Conservation (phyloP, 2,329 filamentous ascomycete genomes). For the Dactylellina haptotyla region DNA sequence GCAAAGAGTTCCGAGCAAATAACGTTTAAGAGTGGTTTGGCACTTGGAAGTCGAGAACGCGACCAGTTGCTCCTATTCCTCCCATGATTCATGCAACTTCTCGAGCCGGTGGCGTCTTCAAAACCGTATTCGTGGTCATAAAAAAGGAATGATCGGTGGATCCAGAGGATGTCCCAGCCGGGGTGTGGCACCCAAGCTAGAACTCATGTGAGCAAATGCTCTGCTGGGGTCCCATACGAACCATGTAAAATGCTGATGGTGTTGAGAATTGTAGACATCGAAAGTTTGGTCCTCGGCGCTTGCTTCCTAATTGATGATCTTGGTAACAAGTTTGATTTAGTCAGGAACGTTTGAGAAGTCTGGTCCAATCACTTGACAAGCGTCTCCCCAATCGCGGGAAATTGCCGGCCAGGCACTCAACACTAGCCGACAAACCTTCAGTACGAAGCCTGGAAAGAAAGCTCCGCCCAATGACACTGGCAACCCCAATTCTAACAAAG, state of each 20-base stretch:
- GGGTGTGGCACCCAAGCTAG: slow-evolving; percentile 19
- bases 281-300: slow-evolving; percentile 9
- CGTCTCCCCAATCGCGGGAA: slow-evolving; percentile 3
- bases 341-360: slow-evolving; percentile 14
- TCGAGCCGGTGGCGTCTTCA: slow-evolving; percentile 5
- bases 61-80: neutral
- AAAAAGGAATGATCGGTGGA: slow-evolving; percentile 36
- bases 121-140: slow-evolving; percentile 26
- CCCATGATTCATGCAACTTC: slow-evolving; percentile 25
- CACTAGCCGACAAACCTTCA: slow-evolving; percentile 1
- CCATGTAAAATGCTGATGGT: slow-evolving; percentile 12
- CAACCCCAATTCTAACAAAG: neutral
- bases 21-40: neutral
- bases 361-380: slow-evolving; percentile 19
- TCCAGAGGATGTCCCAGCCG: slow-evolving; percentile 9
- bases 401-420: slow-evolving; percentile 12
- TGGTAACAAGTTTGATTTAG: slow-evolving; percentile 8
- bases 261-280: slow-evolving; percentile 1
- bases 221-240: slow-evolving; percentile 10
- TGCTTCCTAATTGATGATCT: slow-evolving; percentile 27
- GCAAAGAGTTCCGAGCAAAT: slow-evolving; percentile 10
- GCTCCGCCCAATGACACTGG: too few species aligned
- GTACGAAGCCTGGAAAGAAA: neutral
- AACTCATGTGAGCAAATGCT: slow-evolving; percentile 33
- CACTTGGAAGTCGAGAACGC: neutral